A percentile compares a stretch with the other conserved stretches of the same genome.
Conservation (phyloP, 441 rosid species). For the Gossypium trilobum region DNA sequence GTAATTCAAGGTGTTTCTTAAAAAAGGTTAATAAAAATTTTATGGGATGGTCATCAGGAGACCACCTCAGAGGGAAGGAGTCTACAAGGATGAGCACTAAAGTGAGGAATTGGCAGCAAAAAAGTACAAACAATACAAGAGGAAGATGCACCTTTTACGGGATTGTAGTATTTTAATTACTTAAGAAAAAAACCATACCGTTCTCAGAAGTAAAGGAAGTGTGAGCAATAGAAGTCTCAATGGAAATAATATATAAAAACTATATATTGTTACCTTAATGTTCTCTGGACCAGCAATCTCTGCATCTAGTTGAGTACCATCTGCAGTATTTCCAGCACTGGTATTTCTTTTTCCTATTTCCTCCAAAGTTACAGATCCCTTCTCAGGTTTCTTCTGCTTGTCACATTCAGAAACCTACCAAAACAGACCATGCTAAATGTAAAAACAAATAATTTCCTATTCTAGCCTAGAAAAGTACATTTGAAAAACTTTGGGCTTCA, state of each 20-base stretch:
- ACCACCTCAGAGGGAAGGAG: neutral
- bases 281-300: conserved; percentile 25
- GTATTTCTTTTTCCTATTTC: conserved; percentile 30
- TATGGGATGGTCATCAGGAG: neutral
- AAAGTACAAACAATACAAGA: neutral
- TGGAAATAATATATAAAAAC: neutral
- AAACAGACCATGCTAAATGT: neutral
- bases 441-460: neutral
- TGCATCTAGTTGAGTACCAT: conserved; percentile 22
- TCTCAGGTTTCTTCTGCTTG: conserved; percentile 33
- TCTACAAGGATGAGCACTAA: neutral
- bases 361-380: conserved; percentile 23
- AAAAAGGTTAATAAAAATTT: neutral
- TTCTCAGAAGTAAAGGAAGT: neutral
- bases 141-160: neutral
- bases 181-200: neutral
- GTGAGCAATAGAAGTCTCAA: neutral
- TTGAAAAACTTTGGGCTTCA: neutral
- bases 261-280: conserved; percentile 21
- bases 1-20: neutral
- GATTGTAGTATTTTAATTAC: neutral
- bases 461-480: neutral
- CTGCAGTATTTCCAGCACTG: conserved; percentile 23
- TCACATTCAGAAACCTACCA: neutral
- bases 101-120: neutral